Base-by-base conservation (phyloP, 179 eudicot genomes). In the Gypsophila paniculata region DNA sequence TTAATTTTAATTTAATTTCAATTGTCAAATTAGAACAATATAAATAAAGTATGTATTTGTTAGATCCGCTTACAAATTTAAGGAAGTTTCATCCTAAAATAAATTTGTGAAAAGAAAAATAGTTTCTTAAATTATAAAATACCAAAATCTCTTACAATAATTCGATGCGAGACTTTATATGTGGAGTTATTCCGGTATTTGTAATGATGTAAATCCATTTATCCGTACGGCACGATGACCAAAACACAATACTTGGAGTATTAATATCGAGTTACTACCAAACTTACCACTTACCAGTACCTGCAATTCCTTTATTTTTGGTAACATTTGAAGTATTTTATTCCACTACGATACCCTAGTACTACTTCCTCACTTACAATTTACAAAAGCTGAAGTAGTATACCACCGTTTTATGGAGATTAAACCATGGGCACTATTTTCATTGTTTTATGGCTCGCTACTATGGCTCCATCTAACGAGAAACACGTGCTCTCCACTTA, bases 291-390 rank as follows among this genome's bases (percentile, higher is more conserved):
- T n/a, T n/a, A 29, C 55, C 55, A 51, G 55, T 51, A 17, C 55
- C 55, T 58, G 32, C 34, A 58, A 22, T 58, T 58, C 62, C 62
- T 58, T 23, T 58, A 22, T 10, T 58, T 58, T 58, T 58, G 62
- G 62, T 34, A 23, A 58, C 7, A 14, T 9, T 11, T 22, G 13
- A 18, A 29, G 34, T 29, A 29, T 29, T 29, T 29, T 29, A 29
- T 4, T 29, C 34, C 34, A 29, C 34, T 29, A 29, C n/a, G n/a
- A n/a, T n/a, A n/a, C 34, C 34, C 26, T 53, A 18, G n/a, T 53
- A 53, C 57, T 53, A 12, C 21, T 12, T 52, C 17, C 21, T 53
- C 21, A n/a, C 57, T 53, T 53, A 18, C 57, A 53, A n/a, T 21
- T 53, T 53, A 18, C 57, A 53, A 53, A 19, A 3, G 22, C 25